Conservation (phyloP, 352 stramenopile species). For the Pythium apleroticum region DNA sequence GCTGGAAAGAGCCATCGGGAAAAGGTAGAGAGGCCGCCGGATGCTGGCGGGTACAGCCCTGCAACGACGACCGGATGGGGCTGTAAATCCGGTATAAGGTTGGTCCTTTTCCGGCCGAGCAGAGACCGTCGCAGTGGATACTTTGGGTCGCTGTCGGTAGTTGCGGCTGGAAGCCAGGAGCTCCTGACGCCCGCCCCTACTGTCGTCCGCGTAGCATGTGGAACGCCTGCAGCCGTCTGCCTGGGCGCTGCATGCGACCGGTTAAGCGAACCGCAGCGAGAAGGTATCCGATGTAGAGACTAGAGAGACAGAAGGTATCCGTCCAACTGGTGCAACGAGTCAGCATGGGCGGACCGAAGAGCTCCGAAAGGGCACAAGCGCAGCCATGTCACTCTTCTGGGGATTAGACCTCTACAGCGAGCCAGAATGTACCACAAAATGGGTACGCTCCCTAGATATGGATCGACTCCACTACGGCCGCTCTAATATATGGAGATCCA, state of each 20-base stretch:
- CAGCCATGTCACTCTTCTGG: not conserved
- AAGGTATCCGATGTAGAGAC: constrained; percentile 3
- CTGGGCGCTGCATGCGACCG: not conserved
- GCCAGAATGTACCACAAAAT: not conserved
- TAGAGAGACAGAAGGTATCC: not conserved
- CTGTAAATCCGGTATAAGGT: not conserved
- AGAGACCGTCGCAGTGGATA: not conserved
- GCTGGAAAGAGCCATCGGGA: constrained; percentile 2
- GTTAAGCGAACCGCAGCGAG: not conserved
- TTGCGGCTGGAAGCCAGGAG: not conserved
- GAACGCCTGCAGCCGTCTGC: not conserved
- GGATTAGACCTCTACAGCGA: not conserved
- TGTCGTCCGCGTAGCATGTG: not conserved
- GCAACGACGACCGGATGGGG: not conserved
- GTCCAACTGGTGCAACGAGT: constrained; percentile 2
- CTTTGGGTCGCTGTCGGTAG: not conserved
- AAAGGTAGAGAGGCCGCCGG: not conserved
- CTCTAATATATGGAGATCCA: no score
- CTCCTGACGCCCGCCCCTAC: not conserved
- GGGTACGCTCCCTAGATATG: not conserved
- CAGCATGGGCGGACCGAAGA: not conserved
- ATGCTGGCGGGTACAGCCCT: not conserved
- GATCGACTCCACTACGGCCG: no score
- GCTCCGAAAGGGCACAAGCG: not conserved
- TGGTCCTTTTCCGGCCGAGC: not conserved